These are phyloP conservation scores for Pseudogymnoascus sp. DNA, from an alignment of 2,329 filamentous ascomycete species.

Conservation along the genomic window DNA sequence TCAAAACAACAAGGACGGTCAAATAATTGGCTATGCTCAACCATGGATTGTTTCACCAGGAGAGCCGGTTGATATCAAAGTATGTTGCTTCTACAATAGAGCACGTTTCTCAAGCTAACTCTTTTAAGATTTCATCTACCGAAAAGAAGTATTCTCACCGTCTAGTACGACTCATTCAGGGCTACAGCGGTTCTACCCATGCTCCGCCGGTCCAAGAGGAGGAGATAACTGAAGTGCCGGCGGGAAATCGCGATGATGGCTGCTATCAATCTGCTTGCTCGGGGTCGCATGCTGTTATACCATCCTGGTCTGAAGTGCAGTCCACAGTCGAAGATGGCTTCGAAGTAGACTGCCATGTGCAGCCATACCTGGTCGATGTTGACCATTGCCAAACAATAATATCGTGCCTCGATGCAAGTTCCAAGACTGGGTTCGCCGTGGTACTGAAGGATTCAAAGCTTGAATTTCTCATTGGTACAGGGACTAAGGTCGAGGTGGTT, in stretches of 20 bases:
- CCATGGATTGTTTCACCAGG: constrained; percentile 22
- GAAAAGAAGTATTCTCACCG: constrained; percentile 15
- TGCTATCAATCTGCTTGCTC: neutral
- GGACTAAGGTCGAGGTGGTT: neutral
- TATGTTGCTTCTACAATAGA: neutral
- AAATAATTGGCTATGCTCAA: constrained; percentile 22
- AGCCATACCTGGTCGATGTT: constrained; percentile 13
- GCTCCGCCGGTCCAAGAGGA: constrained; percentile 11
- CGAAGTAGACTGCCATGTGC: constrained; percentile 14
- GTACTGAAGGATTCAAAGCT: neutral
- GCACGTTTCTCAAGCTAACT: constrained; percentile 10
- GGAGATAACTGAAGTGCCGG: constrained; percentile 5
- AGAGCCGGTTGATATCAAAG: constrained; percentile 21
- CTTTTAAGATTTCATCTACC: constrained; percentile 16
- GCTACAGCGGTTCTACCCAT: constrained; percentile 13
- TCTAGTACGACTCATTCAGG: constrained; percentile 15
- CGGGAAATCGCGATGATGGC: neutral
- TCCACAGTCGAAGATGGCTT: constrained; percentile 6
- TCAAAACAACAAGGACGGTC: neutral
- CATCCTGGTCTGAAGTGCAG: constrained; percentile 13
- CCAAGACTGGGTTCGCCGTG: constrained; percentile 12
- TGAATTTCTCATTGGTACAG: neutral
- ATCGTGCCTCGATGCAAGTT: constrained; percentile 6
- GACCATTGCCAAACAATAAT: constrained; percentile 14
- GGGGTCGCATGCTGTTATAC: constrained; percentile 4